These are phyloP conservation scores for Claviceps fusiformis DNA, from an alignment of 2,329 filamentous ascomycete species.

Conservation along the genomic window DNA sequence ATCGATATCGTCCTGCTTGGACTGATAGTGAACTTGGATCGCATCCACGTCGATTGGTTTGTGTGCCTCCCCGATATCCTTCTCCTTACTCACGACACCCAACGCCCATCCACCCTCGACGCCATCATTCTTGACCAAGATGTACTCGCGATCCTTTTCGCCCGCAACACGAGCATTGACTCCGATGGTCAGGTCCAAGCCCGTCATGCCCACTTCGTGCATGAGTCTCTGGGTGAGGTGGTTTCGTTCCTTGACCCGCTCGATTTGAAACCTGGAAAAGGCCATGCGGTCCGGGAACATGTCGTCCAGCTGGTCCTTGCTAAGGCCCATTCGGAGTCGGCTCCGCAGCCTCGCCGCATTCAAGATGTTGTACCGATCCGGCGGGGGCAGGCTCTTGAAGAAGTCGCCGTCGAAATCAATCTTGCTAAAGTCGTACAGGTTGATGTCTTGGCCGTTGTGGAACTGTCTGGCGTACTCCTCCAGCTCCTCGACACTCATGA, in stretches of 20 bases:
- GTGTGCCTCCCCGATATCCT: constrained; percentile 62
- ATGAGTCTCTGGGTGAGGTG: constrained; percentile 89
- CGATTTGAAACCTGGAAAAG: constrained; percentile 93
- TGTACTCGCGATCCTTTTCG: constrained; percentile 85
- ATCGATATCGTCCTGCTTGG: constrained; percentile 40
- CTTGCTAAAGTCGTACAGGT: constrained; percentile 91
- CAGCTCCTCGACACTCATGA: constrained; percentile 91
- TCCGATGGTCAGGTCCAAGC: constrained; percentile 55
- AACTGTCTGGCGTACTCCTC: constrained; percentile 92
- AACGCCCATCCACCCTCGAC: constrained; percentile 93
- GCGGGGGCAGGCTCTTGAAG: constrained; percentile 78
- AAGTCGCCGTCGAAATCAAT: constrained; percentile 97
- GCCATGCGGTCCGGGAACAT: constrained; percentile 99
- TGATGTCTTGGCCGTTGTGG: constrained; percentile 80
- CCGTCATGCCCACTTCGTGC: constrained; percentile 83
- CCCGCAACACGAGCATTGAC: constrained; percentile 58
- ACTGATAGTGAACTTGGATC: constrained; percentile 41
- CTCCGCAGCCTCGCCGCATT: constrained; percentile 85
- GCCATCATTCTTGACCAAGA: constrained; percentile 88
- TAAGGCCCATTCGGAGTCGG: constrained; percentile 85
- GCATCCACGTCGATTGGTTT: constrained; percentile 89
- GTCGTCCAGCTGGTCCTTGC: constrained; percentile 84
- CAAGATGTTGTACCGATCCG: constrained; percentile 91
- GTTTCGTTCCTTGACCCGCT: constrained; percentile 83
- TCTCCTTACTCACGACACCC: constrained; percentile 80